phyloP scores from a whole-genome alignment of 495 filamentous ascomycete species.

The Aspergillus panamensis region DNA sequence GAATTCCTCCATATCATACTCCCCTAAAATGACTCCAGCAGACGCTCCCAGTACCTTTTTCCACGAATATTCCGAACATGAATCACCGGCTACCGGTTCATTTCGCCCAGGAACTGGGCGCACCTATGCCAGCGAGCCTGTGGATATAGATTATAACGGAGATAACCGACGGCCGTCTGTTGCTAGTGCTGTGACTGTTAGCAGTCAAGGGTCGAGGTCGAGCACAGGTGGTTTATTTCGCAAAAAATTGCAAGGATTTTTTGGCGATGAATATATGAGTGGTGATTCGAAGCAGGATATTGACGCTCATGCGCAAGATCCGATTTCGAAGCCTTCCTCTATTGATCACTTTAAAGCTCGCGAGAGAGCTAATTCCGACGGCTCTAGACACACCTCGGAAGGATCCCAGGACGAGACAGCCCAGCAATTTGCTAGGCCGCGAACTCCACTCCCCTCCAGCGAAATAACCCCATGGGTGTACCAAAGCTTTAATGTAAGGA shows the following conservation, averaged over 20 bases:
- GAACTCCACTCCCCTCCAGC: conserved; percentile 82
- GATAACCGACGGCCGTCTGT: conserved; percentile 85
- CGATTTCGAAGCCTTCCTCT: conserved; percentile 51
- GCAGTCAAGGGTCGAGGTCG: conserved; percentile 84
- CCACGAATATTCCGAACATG: conserved; percentile 41
- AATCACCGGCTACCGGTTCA: conserved; percentile 60
- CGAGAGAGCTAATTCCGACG: conserved; percentile 72
- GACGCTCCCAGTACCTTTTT: conserved; percentile 42
- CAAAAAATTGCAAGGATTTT: conserved; percentile 78
- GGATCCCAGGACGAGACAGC: conserved; percentile 52
- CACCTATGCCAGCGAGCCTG: conserved; percentile 62
- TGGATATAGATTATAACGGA: conserved; percentile 59
- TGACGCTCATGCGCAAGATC: conserved; percentile 56
- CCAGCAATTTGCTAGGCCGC: conserved; percentile 65
- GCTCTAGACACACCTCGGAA: conserved; percentile 51
- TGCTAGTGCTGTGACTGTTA: conserved; percentile 82
- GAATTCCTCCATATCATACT: conserved; percentile 35
- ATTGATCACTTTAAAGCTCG: conserved; percentile 55
- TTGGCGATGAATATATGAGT: conserved; percentile 76
- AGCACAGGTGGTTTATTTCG: conserved; percentile 66
- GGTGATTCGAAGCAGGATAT: conserved; percentile 66
- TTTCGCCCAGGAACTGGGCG: conserved; percentile 63
- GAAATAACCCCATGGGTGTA: conserved; percentile 96
- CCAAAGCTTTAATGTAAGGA: conserved; percentile 76
- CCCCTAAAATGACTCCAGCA: conserved; percentile 29